These are phyloP conservation scores for Fistulifera pelliculosa DNA, from an alignment of 108 stramenopile genomes.

Conservation along the genomic window DNA sequence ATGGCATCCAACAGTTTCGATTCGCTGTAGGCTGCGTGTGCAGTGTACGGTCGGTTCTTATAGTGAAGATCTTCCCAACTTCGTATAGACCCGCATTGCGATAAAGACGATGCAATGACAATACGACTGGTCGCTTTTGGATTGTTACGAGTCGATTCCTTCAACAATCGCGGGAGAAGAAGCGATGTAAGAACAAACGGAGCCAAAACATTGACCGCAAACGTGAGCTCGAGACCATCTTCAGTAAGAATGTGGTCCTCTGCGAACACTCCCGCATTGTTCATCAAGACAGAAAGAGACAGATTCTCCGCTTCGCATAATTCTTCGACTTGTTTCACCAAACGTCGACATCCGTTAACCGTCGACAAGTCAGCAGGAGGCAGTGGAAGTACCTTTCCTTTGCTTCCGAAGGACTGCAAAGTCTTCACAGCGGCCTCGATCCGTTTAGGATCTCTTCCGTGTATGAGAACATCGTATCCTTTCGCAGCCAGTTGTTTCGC, in stretches of 20 bases:
- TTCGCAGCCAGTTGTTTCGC: constrained; percentile 28
- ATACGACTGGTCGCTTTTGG: constrained; percentile 30
- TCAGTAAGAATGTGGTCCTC: constrained; percentile 18
- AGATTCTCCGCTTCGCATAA: constrained; percentile 7
- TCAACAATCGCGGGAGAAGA: constrained; percentile 49
- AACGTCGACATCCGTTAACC: constrained; percentile 21
- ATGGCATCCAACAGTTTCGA: constrained; percentile 70
- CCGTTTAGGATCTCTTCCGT: constrained; percentile 26
- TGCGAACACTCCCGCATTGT: constrained; percentile 82
- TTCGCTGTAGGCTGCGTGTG: constrained; percentile 71
- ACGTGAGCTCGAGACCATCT: constrained; percentile 60
- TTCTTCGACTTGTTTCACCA: constrained; percentile 26
- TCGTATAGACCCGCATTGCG: constrained; percentile 25
- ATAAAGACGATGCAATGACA: constrained; percentile 61
- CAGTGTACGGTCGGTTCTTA: constrained; percentile 48
- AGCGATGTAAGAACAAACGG: constrained; percentile 72
- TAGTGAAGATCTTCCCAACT: constrained; percentile 13
- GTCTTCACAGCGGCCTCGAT: constrained; percentile 8
- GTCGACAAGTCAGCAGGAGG: constrained; percentile 43
- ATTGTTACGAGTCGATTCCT: constrained; percentile 19
- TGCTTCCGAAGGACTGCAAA: neutral
- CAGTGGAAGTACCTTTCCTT: constrained; percentile 6
- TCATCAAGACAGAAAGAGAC: constrained; percentile 61
- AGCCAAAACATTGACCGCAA: constrained; percentile 83
- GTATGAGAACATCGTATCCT: constrained; percentile 36